Evolutionary conservation across 2,329 filamentous ascomycete genomes (phyloP).

Genomic region (Aspergillus aculeatus): DNA sequence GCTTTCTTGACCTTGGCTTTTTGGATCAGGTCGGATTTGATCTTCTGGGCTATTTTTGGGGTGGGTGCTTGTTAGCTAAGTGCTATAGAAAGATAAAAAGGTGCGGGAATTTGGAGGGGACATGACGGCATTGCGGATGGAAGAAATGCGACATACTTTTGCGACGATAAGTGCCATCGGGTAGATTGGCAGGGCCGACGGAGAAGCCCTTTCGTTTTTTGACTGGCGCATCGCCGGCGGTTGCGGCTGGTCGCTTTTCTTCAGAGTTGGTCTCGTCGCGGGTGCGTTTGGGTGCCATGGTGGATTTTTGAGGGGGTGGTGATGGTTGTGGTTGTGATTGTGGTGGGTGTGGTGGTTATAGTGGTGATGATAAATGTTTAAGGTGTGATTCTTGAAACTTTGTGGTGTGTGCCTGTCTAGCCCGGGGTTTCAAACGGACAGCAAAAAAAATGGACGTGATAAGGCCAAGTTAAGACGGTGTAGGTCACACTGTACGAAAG

Average conservation of each 20-base stretch:
- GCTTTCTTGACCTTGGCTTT: slow-evolving; percentile 92
- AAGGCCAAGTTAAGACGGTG: not conserved
- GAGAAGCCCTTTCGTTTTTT: slow-evolving; percentile 72
- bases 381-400: not conserved
- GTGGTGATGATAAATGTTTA: no score
- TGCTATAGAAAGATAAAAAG: not conserved
- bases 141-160: slow-evolving; percentile 56
- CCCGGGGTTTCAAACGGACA: not conserved
- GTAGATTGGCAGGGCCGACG: slow-evolving; percentile 85
- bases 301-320: slow-evolving; percentile 7
- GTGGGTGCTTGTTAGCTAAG: slow-evolving; percentile 1
- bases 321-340: no score
- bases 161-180: slow-evolving; percentile 82
- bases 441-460: not conserved
- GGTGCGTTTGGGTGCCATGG: slow-evolving; percentile 62
- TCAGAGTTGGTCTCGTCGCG: slow-evolving; percentile 44
- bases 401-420: not conserved
- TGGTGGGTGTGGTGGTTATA: not conserved
- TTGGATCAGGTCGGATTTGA: slow-evolving; percentile 84
- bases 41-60: slow-evolving; percentile 67
- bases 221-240: slow-evolving; percentile 28
- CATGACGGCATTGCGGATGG: no score
- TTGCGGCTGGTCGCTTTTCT: slow-evolving; percentile 45
- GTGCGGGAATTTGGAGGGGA: not conserved
- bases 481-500: no score